phyloP scores from a whole-genome alignment of 805 yeast genomes.

The Cyberlindnera maritima region DNA sequence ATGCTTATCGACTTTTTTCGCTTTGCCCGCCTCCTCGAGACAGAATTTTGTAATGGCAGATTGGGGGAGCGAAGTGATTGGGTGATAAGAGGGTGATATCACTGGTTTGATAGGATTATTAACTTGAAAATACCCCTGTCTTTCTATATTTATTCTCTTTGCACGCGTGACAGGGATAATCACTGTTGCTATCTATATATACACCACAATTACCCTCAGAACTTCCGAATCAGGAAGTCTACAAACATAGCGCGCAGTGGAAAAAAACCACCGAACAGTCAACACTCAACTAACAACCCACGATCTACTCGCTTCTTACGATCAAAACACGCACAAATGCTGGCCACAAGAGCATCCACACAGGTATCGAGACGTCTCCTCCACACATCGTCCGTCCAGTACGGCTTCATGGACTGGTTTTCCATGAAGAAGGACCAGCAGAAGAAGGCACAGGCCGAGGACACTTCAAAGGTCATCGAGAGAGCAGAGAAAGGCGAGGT shows the following conservation, averaged over 20 bases:
- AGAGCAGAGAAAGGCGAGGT: constrained; percentile 35
- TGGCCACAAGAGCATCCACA: constrained; percentile 6
- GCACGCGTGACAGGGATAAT: too few relatives aligned
- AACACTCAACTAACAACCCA: too few relatives aligned
- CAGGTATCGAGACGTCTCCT: constrained; percentile 19
- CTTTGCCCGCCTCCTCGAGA: too few relatives aligned
- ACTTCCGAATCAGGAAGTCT: constrained; percentile 18
- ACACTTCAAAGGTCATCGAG: constrained; percentile 31
- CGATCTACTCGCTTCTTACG: too few relatives aligned
- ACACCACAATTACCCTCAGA: neutral
- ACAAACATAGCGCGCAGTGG: neutral
- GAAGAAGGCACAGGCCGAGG: constrained; percentile 23
- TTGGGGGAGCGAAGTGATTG: too few relatives aligned
- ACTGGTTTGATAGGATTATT: too few relatives aligned
- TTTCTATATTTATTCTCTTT: too few relatives aligned
- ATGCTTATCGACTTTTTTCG: too few relatives aligned
- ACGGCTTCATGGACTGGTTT: constrained; percentile 41
- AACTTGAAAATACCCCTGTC: neutral
- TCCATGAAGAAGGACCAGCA: constrained; percentile 30
- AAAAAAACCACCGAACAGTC: neutral
- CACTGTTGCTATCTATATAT: neutral
- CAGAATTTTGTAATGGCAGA: too few relatives aligned
- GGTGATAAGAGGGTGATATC: too few relatives aligned
- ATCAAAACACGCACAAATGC: too few relatives aligned
- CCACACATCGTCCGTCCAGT: constrained; percentile 25